Percentiles rank a stretch among this genome's conserved stretches.
These are phyloP conservation scores for Ophiostoma ips DNA, from an alignment of 2,329 filamentous ascomycete genomes.

Conservation along the genomic window DNA sequence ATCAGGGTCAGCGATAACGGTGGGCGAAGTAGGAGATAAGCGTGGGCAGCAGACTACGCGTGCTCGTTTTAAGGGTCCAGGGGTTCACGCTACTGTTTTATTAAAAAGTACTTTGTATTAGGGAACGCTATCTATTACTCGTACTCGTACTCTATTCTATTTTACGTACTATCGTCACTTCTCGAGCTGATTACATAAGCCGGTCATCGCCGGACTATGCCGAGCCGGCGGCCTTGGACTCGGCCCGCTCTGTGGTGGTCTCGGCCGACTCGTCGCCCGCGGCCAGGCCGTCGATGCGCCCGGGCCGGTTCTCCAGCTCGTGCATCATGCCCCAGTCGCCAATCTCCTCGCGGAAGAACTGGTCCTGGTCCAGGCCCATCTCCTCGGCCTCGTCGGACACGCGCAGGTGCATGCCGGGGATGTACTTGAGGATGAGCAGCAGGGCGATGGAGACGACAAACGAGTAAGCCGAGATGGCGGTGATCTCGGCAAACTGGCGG, in stretches of 20 bases:
- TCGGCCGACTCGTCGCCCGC: neutral
- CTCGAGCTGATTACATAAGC: too few species aligned
- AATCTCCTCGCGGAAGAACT: conserved; percentile 47
- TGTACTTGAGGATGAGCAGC: conserved; percentile 55
- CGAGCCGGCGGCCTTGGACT: neutral
- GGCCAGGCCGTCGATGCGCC: neutral
- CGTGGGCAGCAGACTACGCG: too few species aligned
- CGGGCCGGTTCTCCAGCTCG: neutral
- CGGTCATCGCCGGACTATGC: too few species aligned
- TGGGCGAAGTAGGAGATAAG: too few species aligned
- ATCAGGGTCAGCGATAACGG: too few species aligned
- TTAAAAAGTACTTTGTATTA: too few species aligned
- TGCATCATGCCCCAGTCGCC: conserved; percentile 35
- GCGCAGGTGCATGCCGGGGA: conserved; percentile 56
- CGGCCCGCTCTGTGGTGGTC: neutral
- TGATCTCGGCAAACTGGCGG: conserved; percentile 55
- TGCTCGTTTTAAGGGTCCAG: too few species aligned
- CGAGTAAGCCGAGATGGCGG: conserved; percentile 50
- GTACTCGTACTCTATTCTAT: too few species aligned
- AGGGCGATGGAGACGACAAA: conserved; percentile 56
- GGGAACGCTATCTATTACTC: too few species aligned
- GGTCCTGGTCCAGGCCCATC: conserved; percentile 42
- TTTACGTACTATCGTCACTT: too few species aligned
- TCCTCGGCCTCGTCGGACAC: conserved; percentile 54
- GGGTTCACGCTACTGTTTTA: too few species aligned